Percentiles rank a stretch among this genome's conserved stretches.
These are phyloP conservation scores for Tranzscheliella williamsii DNA, from an alignment of 1,284 basidiomycete genomes.

Conservation along the genomic window DNA sequence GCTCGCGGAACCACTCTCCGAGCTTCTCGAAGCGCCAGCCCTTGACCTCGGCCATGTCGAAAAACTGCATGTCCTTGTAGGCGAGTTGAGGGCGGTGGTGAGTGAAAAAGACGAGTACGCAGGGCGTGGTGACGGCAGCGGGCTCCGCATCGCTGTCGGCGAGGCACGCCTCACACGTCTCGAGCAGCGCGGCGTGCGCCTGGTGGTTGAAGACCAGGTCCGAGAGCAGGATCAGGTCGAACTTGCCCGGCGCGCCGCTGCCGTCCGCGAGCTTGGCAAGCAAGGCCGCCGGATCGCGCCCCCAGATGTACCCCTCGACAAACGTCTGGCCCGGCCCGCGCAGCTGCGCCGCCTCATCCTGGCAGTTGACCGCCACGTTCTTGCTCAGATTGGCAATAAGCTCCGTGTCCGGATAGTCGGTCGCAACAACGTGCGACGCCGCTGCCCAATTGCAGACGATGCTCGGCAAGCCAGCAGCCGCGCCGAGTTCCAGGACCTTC, in stretches of 20 bases:
- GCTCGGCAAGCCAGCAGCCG: slow-evolving; percentile 83
- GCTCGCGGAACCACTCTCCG: slow-evolving; percentile 68
- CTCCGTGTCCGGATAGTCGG: slow-evolving; percentile 84
- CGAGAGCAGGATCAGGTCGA: slow-evolving; percentile 83
- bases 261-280: slow-evolving; percentile 62
- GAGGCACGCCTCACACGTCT: slow-evolving; percentile 70
- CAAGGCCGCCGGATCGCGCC: slow-evolving; percentile 69
- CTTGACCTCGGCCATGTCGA: slow-evolving; percentile 69
- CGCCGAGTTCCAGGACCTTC: slow-evolving; percentile 83
- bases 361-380: slow-evolving; percentile 72
- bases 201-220: slow-evolving; percentile 80
- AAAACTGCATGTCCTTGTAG: slow-evolving; percentile 82
- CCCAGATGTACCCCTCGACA: slow-evolving; percentile 82
- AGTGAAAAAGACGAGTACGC: slow-evolving; percentile 84
- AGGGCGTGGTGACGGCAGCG: slow-evolving; percentile 58
- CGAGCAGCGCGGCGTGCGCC: slow-evolving; percentile 80
- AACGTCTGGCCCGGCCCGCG: slow-evolving; percentile 19
- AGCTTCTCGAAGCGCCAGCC: slow-evolving; percentile 81
- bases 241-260: slow-evolving; percentile 61
- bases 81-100: slow-evolving; percentile 84
- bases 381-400: slow-evolving; percentile 77
- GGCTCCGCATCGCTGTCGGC: slow-evolving; percentile 18
- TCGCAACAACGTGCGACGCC: slow-evolving; percentile 71
- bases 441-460: slow-evolving; percentile 45
- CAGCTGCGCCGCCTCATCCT: slow-evolving; percentile 44